Evolutionary conservation across 768 basidiomycete genomes (phyloP).

Genomic region (Tubosaeta brunneosetosa): DNA sequence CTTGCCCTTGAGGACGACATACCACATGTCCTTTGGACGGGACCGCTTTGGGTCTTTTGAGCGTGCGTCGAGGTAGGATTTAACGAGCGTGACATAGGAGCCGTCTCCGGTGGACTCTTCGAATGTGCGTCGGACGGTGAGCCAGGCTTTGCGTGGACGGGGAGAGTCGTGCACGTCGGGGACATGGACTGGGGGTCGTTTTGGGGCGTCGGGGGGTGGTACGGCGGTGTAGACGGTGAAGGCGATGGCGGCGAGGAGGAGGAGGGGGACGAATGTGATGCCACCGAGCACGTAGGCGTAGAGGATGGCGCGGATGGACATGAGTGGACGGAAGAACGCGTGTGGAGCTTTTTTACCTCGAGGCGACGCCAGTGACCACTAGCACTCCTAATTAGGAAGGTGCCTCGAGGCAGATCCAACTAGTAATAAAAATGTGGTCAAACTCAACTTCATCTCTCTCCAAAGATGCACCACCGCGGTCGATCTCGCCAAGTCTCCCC

Average conservation of each 20-base stretch:
- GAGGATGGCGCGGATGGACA: constrained; percentile 67
- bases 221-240: constrained; percentile 78
- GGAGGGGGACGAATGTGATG: constrained; percentile 81
- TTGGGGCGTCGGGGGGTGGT: constrained; percentile 48
- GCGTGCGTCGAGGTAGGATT: constrained; percentile 73
- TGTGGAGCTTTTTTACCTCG: no score
- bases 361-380: no score
- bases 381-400: background rate
- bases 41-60: constrained; percentile 82
- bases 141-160: constrained; percentile 72
- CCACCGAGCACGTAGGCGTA: constrained; percentile 90
- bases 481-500: constrained; percentile 40
- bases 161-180: constrained; percentile 52
- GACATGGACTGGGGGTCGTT: constrained; percentile 1
- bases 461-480: constrained; percentile 33
- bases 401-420: constrained; percentile 2
- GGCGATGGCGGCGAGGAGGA: constrained; percentile 54
- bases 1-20: constrained; percentile 85
- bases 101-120: constrained; percentile 59
- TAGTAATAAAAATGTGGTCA: background rate
- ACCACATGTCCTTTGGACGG: constrained; percentile 90
- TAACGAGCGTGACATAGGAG: constrained; percentile 75
- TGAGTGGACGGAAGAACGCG: constrained; percentile 23
- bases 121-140: constrained; percentile 76
- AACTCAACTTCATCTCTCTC: constrained; percentile 12